Evolutionary conservation across 192 early-diverging fungal species (phyloP).

Genomic region (Backusella tuberculispora): DNA sequence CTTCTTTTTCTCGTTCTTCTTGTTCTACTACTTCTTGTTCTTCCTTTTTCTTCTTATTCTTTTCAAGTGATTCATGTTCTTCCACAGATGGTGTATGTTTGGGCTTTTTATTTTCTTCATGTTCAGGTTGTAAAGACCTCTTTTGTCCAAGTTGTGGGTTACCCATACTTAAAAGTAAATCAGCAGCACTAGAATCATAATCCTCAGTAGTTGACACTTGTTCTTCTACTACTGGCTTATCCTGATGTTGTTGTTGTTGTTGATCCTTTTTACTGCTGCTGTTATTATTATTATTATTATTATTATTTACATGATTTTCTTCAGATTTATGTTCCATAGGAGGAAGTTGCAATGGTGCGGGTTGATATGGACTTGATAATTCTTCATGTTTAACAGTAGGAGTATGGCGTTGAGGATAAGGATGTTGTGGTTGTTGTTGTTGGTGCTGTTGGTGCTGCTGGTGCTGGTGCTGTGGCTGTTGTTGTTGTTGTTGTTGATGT

Average conservation of each 20-base stretch:
- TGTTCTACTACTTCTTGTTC: background rate
- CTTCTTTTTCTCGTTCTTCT: conserved; percentile 3
- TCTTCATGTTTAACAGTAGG: conserved; percentile 31
- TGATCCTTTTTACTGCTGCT: background rate
- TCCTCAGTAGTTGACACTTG: conserved; percentile 12
- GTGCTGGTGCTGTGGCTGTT: background rate
- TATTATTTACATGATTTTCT: background rate
- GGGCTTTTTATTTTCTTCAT: conserved; percentile 10
- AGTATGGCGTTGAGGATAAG: conserved; percentile 6
- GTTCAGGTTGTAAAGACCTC: conserved; percentile 13
- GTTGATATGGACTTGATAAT: background rate
- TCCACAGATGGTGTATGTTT: background rate
- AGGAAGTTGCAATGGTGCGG: background rate
- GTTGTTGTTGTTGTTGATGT: background rate
- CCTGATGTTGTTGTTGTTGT: conserved; percentile 1
- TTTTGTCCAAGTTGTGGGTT: conserved; percentile 27
- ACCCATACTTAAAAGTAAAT: conserved; percentile 36
- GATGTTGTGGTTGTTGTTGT: too few relatives aligned
- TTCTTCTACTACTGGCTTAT: background rate
- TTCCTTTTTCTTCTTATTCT: background rate
- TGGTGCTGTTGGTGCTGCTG: background rate
- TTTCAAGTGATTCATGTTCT: background rate
- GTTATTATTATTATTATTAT: background rate
- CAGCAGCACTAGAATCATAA: conserved; percentile 38
- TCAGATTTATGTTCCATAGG: background rate